phyloP scores from a whole-genome alignment of 2,329 filamentous ascomycete species.

The Neofusicoccum parvum region DNA sequence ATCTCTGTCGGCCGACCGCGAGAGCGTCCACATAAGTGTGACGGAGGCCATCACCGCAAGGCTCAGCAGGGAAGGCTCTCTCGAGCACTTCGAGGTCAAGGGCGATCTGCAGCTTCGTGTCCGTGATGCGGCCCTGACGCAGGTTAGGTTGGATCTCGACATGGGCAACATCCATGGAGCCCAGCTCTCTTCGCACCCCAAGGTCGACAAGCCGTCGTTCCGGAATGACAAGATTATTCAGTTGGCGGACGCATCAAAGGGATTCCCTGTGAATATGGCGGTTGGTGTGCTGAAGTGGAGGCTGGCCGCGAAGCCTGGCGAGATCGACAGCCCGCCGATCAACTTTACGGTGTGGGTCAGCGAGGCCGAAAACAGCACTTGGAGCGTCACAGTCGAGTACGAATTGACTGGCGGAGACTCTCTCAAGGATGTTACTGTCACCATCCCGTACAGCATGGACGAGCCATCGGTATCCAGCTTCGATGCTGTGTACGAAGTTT shows the following conservation, averaged over 20 bases:
- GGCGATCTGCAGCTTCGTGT: slow-evolving; percentile 92
- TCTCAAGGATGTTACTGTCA: slow-evolving; percentile 81
- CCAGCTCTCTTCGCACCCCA: slow-evolving; percentile 94
- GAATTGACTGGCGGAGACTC: slow-evolving; percentile 81
- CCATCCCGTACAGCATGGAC: slow-evolving; percentile 80
- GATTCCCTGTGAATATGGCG: slow-evolving; percentile 92
- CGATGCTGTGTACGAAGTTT: slow-evolving; percentile 91
- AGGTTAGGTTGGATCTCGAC: slow-evolving; percentile 81
- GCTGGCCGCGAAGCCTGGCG: slow-evolving; percentile 77
- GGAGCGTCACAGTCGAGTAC: slow-evolving; percentile 92
- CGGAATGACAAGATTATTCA: slow-evolving; percentile 82
- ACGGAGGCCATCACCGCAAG: slow-evolving; percentile 89
- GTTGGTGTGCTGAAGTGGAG: slow-evolving; percentile 95
- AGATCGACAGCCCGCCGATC: slow-evolving; percentile 80
- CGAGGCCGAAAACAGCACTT: slow-evolving; percentile 76
- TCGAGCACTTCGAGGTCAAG: slow-evolving; percentile 85
- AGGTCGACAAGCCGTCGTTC: slow-evolving; percentile 89
- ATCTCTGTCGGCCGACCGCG: slow-evolving; percentile 72
- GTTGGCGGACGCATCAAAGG: slow-evolving; percentile 82
- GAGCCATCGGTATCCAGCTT: slow-evolving; percentile 92
- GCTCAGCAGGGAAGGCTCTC: slow-evolving; percentile 80
- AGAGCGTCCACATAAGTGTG: slow-evolving; percentile 85
- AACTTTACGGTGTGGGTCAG: slow-evolving; percentile 98
- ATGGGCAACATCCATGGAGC: slow-evolving; percentile 78
- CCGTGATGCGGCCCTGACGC: slow-evolving; percentile 83